Base-by-base conservation (phyloP, 768 basidiomycete genomes). In the Pleurotus cornucopiae region DNA sequence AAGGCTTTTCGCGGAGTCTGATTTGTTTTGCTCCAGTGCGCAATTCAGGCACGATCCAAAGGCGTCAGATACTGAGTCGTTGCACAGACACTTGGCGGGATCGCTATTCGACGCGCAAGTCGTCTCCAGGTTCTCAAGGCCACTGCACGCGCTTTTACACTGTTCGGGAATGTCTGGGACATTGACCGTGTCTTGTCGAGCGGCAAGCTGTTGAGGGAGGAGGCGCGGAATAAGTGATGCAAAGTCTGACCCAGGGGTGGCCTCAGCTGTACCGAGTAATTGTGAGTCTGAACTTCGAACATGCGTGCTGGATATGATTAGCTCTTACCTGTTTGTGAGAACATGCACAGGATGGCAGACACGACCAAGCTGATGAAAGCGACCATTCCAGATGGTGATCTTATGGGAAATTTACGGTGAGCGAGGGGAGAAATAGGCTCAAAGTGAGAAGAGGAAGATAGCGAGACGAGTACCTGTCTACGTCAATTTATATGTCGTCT, bases 371-470 rank as follows among this genome's bases (percentile, higher is more conserved):
- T 53, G 39, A 53, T 40, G 41, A 21, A 20, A 14, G 51, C 51
- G 51, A 53, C 51, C 51, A 53, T 53, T 39, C 38, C 51, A 7
- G 39, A 53, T 41, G 39, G 51, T 41, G 20, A 13, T 44, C 2
- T 18, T n/a, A 16, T 16, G n/a, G 41, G 20, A 13, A 44, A 21
- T 44, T 21, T 44, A 44, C 41, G 14, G 14, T 34, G 41, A 44
- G 13, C 4, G 20, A 43, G 41, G 30, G 30, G n/a, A 44, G 41
- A 4, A 4, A 43, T 20, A 43, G 41, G n/a, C n/a, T 21, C 6
- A 44, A n/a, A 21, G n/a, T 6, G 41, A 21, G 20, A n/a, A 6
- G 41, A 43, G 20, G n/a, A 44, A 44, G 20, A 44, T 21, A 44
- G 6, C 6, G 41, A 21, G 1, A 4, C n/a, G 41, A 16, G 9